Evolutionary conservation across 306 rosid species (phyloP), one percentile per base, ranked within the genome.

Genomic region (Quercus bicolor): DNA sequence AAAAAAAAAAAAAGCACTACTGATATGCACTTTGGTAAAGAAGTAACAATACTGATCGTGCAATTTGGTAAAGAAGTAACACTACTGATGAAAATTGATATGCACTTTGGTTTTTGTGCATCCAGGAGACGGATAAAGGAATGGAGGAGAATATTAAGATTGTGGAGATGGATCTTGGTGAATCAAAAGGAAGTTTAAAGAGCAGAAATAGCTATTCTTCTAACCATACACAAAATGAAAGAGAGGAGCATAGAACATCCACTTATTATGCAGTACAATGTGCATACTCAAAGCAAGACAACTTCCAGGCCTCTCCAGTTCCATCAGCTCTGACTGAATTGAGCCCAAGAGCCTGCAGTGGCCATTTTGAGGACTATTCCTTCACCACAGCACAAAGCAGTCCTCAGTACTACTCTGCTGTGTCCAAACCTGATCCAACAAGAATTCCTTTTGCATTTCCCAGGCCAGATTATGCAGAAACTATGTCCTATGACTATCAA

Each of bases 101-200:
- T 70, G 53, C 53, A 71, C 70, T 84, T 21, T 76, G 75, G 52
- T 23, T 26, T 85, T 51, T 56, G 29, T 83, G 74, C 23, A 37
- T 74, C 18, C 73, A 91, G 99, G 98, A 90, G 69, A 84, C 81
- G 37, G 97, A 91, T 2, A 84, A 84, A 85, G 80, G 81, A 77
- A 64, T 84, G 72, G 97, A 91, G 79, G 98, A 92, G 78, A 91
- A 95, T 81, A 85, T 93, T 85, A 95, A 95, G 90, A 93, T 89
- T 33, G 96, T 95, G 61, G 98, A 95, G 85, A 93, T 95, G 98
- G 99, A 93, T 73, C 78, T 86, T 26, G 87, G 93, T 54, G 93
- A 79, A 56, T 29, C 92, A 56, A 87, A 85, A 60, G 80, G 79
- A 18, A 66, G 72, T 45, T n/a, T 72, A 21, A 86, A 86, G 81